phyloP scores from a whole-genome alignment of 257 asterid genomes.

The Cordia subcordata region DNA sequence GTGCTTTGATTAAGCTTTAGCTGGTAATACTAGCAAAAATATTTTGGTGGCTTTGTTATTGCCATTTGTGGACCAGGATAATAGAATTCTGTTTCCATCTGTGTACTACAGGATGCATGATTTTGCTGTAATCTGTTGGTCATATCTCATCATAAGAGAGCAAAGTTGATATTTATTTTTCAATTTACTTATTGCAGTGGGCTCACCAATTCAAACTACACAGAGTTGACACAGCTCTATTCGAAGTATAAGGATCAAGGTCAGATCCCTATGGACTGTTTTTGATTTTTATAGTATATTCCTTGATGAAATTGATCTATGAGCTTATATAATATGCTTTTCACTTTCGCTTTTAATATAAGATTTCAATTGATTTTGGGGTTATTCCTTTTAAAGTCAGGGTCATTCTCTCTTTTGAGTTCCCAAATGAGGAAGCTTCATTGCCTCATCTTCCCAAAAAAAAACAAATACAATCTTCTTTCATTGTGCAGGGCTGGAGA shows the following conservation, averaged over 20 bases:
- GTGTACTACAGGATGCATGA: too few relatives aligned
- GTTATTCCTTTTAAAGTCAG: too few relatives aligned
- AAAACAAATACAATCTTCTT: not conserved
- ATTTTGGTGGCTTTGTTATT: too few relatives aligned
- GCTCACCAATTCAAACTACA: constrained; percentile 71
- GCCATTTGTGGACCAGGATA: too few relatives aligned
- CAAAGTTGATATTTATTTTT: not conserved
- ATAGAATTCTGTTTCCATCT: too few relatives aligned
- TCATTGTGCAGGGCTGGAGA: constrained; percentile 60
- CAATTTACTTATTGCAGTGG: constrained; percentile 53
- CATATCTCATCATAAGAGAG: not conserved
- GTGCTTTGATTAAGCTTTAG: not conserved
- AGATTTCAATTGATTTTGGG: too few relatives aligned
- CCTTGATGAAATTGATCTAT: not conserved
- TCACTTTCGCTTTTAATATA: too few relatives aligned
- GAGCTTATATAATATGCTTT: not conserved
- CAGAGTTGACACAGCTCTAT: constrained; percentile 61
- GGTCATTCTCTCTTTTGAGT: too few relatives aligned
- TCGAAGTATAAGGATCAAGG: constrained; percentile 78
- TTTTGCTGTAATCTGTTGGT: not conserved
- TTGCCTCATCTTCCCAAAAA: not conserved
- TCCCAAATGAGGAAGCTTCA: not conserved
- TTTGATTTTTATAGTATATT: not conserved
- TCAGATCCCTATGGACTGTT: constrained; percentile 10
- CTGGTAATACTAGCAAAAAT: not conserved